Evolutionary conservation across 2,329 filamentous ascomycete genomes (phyloP).

Genomic region (Botrytis medusae): DNA sequence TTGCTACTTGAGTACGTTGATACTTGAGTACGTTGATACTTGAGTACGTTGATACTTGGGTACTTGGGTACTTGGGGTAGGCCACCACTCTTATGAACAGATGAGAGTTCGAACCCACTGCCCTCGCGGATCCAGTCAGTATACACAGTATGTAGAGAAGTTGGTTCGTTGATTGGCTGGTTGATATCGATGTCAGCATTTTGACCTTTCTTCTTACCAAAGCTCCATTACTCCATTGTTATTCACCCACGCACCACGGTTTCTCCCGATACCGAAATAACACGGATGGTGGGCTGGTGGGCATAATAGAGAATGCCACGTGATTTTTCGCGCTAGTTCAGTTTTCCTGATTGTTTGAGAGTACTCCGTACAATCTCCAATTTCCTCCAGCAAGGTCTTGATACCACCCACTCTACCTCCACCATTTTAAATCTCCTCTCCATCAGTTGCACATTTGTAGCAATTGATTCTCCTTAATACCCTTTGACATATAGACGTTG

Average conservation of each 20-base stretch:
- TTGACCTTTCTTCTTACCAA: neutral
- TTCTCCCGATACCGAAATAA: conserved; percentile 20
- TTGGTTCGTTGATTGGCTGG: neutral
- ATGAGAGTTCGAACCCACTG: neutral
- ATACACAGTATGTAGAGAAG: neutral
- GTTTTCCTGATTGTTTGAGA: conserved; percentile 20
- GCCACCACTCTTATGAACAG: no score
- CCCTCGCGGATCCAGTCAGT: neutral
- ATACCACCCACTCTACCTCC: conserved; percentile 35
- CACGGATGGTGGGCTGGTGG: neutral
- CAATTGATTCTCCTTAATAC: conserved; percentile 61
- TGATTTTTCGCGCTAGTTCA: conserved; percentile 21
- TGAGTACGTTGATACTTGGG: neutral
- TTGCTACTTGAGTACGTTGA: neutral
- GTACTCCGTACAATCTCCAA: conserved; percentile 21
- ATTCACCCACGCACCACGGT: conserved; percentile 8
- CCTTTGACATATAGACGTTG: conserved; percentile 52
- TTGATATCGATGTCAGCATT: neutral
- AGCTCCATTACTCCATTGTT: neutral
- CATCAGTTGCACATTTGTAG: conserved; percentile 64
- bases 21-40: neutral
- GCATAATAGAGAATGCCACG: neutral
- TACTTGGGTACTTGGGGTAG: neutral
- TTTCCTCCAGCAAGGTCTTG: conserved; percentile 32
- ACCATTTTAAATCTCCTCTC: conserved; percentile 56